phyloP scores from a whole-genome alignment of 352 stramenopile genomes.

The Peronospora farinosa region DNA sequence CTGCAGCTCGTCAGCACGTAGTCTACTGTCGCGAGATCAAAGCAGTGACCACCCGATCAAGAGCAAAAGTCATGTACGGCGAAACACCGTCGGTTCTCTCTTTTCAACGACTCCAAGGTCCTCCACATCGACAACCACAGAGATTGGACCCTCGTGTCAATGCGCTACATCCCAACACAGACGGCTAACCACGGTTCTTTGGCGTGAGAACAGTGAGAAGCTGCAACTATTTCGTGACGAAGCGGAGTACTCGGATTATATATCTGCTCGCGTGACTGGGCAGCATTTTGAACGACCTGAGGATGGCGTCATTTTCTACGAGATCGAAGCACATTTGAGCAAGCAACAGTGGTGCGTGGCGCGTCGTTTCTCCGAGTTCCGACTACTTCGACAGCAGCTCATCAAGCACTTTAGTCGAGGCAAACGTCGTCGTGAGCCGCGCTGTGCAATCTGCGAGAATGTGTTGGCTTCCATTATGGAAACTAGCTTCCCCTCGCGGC shows the following conservation, averaged over 20 bases:
- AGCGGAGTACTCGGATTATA: constrained; percentile 78
- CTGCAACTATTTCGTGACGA: constrained; percentile 61
- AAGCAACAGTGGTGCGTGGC: constrained; percentile 52
- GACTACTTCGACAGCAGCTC: constrained; percentile 44
- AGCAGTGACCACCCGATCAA: background rate
- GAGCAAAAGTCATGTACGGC: constrained; percentile 4
- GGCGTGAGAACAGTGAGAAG: constrained; percentile 34
- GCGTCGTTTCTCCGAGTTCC: constrained; percentile 75
- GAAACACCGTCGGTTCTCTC: constrained; percentile 11
- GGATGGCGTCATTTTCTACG: constrained; percentile 59
- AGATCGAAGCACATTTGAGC: constrained; percentile 60
- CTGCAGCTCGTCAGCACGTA: constrained; percentile 23
- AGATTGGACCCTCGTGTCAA: constrained; percentile 5
- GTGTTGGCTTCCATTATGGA: constrained; percentile 53
- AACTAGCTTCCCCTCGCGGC: constrained; percentile 42
- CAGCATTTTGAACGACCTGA: constrained; percentile 36
- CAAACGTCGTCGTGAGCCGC: constrained; percentile 18
- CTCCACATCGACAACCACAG: constrained; percentile 1
- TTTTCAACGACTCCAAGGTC: constrained; percentile 7
- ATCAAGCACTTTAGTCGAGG: constrained; percentile 50
- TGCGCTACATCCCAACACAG: constrained; percentile 3
- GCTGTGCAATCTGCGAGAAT: constrained; percentile 57
- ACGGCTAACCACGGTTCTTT: constrained; percentile 27
- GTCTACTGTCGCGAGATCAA: constrained; percentile 17
- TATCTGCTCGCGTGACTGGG: constrained; percentile 39